Percentiles rank a stretch among this genome's conserved stretches.
Conservation (phyloP, 495 filamentous ascomycete genomes). For the Hyaloscypha variabilis region DNA sequence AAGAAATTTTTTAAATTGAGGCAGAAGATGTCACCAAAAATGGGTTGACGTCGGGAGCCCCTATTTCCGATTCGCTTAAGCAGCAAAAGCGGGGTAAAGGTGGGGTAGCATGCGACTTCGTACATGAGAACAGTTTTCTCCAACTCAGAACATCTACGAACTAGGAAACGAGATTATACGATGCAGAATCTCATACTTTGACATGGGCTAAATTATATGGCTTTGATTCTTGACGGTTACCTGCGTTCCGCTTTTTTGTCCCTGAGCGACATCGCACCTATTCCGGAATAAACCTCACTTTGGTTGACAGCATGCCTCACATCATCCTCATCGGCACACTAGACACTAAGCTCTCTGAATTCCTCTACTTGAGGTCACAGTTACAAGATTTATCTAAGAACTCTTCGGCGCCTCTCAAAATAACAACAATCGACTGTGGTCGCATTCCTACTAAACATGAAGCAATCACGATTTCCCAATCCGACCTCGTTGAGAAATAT, state of each 20-base stretch:
- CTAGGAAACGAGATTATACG: too few relatives aligned
- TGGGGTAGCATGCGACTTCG: background rate
- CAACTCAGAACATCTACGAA: too few relatives aligned
- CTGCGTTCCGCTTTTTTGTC: too few relatives aligned
- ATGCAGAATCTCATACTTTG: too few relatives aligned
- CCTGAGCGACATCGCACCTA: too few relatives aligned
- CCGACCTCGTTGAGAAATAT: conserved; percentile 36
- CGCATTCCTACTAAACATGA: conserved; percentile 42
- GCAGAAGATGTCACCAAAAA: background rate
- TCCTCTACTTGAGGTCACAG: conserved; percentile 56
- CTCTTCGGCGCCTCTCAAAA: conserved; percentile 26
- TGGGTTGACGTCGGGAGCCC: background rate
- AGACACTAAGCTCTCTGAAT: conserved; percentile 67
- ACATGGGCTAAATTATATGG: too few relatives aligned
- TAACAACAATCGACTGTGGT: conserved; percentile 62
- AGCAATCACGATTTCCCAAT: conserved; percentile 49
- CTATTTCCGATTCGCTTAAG: background rate
- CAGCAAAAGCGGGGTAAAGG: background rate
- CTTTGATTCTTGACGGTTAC: too few relatives aligned
- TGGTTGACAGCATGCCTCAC: conserved; percentile 31
- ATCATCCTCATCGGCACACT: conserved; percentile 66
- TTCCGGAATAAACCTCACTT: too few relatives aligned
- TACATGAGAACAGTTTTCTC: background rate
- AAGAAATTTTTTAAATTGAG: background rate
- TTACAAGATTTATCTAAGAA: conserved; percentile 35